Percentiles rank a stretch among this genome's conserved stretches.
Conservation (phyloP, 2,329 filamentous ascomycete species). For the Talaromyces pinophilus region DNA sequence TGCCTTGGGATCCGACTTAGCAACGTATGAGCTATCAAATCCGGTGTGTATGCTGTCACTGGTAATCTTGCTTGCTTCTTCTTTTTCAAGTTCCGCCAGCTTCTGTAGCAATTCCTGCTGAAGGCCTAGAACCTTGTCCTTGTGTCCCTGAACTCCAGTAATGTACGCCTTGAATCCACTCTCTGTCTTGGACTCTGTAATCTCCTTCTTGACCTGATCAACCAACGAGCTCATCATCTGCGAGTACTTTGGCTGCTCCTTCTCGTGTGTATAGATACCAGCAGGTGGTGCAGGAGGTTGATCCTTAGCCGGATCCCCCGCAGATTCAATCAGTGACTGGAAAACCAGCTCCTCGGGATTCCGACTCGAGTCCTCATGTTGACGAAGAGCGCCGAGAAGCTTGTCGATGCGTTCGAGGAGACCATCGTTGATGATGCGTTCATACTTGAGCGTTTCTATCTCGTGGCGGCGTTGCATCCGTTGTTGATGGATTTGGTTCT, state of each 20-base stretch:
- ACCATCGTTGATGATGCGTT: slow-evolving; percentile 85
- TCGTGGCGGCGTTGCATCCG: slow-evolving; percentile 81
- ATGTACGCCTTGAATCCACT: slow-evolving; percentile 75
- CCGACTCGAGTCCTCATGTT: slow-evolving; percentile 66
- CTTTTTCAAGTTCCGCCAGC: slow-evolving; percentile 77
- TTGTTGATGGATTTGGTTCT: slow-evolving; percentile 93
- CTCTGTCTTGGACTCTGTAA: slow-evolving; percentile 71
- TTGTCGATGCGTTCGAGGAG: slow-evolving; percentile 79
- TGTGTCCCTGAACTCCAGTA: slow-evolving; percentile 73
- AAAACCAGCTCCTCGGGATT: slow-evolving; percentile 83
- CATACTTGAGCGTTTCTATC: slow-evolving; percentile 90
- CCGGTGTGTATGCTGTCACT: slow-evolving; percentile 86
- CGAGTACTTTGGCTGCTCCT: slow-evolving; percentile 79
- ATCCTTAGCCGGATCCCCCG: slow-evolving; percentile 69
- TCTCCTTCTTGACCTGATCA: slow-evolving; percentile 85
- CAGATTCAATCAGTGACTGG: slow-evolving; percentile 80
- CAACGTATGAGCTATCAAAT: slow-evolving; percentile 83
- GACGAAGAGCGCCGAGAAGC: slow-evolving; percentile 72
- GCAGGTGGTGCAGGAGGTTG: slow-evolving; percentile 74
- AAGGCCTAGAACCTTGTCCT: slow-evolving; percentile 73
- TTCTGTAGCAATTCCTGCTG: slow-evolving; percentile 74
- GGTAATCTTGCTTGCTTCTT: slow-evolving; percentile 87
- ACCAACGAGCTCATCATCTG: slow-evolving; percentile 98
- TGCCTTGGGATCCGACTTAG: slow-evolving; percentile 55
- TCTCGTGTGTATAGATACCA: slow-evolving; percentile 73